A percentile compares a stretch with the other conserved stretches of the same genome.
These are phyloP conservation scores for Nevesoporus exiguus DNA, from an alignment of 768 basidiomycete genomes.

Conservation along the genomic window DNA sequence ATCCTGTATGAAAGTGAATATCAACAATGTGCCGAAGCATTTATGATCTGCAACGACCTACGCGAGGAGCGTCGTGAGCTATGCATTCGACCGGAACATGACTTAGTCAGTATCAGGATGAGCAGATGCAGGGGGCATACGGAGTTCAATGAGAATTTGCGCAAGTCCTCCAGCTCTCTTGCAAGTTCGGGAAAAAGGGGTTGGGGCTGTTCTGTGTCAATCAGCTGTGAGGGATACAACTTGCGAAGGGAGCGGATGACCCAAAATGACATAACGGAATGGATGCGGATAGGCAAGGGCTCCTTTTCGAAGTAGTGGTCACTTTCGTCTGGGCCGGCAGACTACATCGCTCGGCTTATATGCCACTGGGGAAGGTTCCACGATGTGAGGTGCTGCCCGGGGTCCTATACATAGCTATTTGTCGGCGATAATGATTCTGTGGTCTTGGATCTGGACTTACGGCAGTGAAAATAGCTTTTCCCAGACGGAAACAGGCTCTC, in stretches of 20 bases:
- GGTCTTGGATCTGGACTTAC: too few species aligned
- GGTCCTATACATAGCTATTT: too few species aligned
- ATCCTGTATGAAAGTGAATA: too few species aligned
- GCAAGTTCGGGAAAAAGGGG: neutral
- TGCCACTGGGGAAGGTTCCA: neutral
- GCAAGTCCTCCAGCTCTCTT: slow-evolving; percentile 4
- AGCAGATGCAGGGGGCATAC: neutral
- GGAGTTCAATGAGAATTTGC: slow-evolving; percentile 14
- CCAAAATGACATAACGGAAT: neutral
- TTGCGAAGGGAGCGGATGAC: neutral
- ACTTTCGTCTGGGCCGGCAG: too few species aligned
- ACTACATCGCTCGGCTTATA: neutral
- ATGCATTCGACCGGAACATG: too few species aligned
- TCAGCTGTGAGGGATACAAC: neutral
- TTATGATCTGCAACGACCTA: too few species aligned
- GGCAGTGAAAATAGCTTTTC: too few species aligned
- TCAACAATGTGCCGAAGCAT: too few species aligned
- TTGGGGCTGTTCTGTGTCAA: neutral
- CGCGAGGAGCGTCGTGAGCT: neutral
- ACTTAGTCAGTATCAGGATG: too few species aligned
- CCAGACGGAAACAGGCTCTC: too few species aligned
- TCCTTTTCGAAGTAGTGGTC: neutral
- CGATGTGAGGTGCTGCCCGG: too few species aligned
- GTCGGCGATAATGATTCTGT: too few species aligned
- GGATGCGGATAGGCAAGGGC: neutral